A percentile compares a stretch with the other conserved stretches of the same genome.
phyloP scores from a whole-genome alignment of 1,284 basidiomycete species.

The Tetrapyrgos nigripes region DNA sequence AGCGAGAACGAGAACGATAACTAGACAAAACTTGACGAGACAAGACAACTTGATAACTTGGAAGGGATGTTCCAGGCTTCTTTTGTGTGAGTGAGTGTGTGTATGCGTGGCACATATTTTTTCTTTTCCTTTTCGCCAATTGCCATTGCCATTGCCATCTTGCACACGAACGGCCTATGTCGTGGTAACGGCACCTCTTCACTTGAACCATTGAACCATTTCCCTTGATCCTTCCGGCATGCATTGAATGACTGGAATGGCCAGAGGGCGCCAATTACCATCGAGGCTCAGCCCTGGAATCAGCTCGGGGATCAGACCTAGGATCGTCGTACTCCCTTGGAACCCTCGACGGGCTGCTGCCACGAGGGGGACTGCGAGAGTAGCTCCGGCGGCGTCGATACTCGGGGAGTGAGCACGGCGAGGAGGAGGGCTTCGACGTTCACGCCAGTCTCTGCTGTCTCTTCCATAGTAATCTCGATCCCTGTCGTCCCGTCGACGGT shows the following conservation, averaged over 20 bases:
- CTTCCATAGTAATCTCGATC: slow-evolving; percentile 66
- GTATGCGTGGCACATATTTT: slow-evolving; percentile 32
- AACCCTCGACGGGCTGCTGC: slow-evolving; percentile 65
- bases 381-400: slow-evolving; percentile 77
- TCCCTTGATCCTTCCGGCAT: slow-evolving; percentile 23
- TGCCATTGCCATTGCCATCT: slow-evolving; percentile 22
- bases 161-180: slow-evolving; percentile 1
- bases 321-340: slow-evolving; percentile 54
- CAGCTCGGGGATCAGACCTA: slow-evolving; percentile 15
- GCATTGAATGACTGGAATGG: background rate
- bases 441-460: slow-evolving; percentile 62
- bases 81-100: slow-evolving; percentile 37
- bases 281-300: slow-evolving; percentile 37
- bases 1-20: slow-evolving; percentile 40
- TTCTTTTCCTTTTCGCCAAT: slow-evolving; percentile 29
- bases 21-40: slow-evolving; percentile 41
- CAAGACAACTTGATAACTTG: slow-evolving; percentile 41
- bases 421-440: slow-evolving; percentile 68
- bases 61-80: slow-evolving; percentile 32
- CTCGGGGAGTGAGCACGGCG: slow-evolving; percentile 75
- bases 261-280: slow-evolving; percentile 45
- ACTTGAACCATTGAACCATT: slow-evolving; percentile 14
- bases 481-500: slow-evolving; percentile 51
- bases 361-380: slow-evolving; percentile 78
- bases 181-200: slow-evolving; percentile 1